Conservation (phyloP, 2,329 filamentous ascomycete species). For the Paramyrothecium sp. region DNA sequence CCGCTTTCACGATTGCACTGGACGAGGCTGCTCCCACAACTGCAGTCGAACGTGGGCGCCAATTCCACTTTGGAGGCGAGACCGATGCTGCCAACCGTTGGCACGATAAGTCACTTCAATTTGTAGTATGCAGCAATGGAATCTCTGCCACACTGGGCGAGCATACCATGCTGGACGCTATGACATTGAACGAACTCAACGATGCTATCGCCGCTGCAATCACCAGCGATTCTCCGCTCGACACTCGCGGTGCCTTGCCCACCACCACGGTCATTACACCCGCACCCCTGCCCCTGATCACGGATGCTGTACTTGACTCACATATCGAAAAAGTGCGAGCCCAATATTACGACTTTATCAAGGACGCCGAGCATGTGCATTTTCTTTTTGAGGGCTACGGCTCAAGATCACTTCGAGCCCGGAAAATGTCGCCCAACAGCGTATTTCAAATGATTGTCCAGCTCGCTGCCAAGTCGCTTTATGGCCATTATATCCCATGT, state of each 20-base stretch:
- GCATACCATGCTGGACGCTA: not conserved
- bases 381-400: not conserved
- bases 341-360: not conserved
- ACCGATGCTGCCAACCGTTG: not conserved
- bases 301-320: not conserved
- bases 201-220: not conserved
- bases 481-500: not conserved
- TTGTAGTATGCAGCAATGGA: not conserved
- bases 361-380: not conserved
- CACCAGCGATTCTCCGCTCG: not conserved
- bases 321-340: not conserved
- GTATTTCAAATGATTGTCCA: not conserved
- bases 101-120: not conserved
- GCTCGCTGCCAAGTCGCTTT: not conserved
- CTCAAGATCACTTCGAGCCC: not conserved
- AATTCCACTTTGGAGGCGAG: not conserved
- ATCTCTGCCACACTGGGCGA: not conserved
- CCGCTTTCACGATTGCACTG: not conserved
- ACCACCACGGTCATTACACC: not conserved
- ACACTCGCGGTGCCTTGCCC: not conserved
- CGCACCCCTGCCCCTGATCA: not conserved
- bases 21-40: not conserved
- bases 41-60: not conserved
- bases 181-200: not conserved
- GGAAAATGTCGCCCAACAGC: not conserved